These are phyloP conservation scores for Vigna nakashimae DNA, from an alignment of 306 rosid species.

Conservation along the genomic window DNA sequence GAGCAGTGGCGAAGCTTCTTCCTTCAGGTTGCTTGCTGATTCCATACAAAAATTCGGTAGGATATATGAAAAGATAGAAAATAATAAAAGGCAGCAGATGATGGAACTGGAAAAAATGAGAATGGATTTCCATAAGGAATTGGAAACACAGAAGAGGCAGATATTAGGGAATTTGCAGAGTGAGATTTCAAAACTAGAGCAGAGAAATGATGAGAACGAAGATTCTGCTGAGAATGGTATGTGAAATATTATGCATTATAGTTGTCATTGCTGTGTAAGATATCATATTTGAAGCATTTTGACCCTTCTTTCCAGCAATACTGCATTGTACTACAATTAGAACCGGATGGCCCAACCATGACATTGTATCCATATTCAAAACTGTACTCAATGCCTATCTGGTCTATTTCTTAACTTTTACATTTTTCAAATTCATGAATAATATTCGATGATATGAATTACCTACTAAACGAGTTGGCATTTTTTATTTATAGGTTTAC, in stretches of 20 bases:
- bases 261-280: slow-evolving; percentile 46
- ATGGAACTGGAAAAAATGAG: slow-evolving; percentile 88
- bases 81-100: slow-evolving; percentile 75
- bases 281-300: slow-evolving; percentile 48
- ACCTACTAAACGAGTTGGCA: slow-evolving; percentile 4
- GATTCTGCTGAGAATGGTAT: slow-evolving; percentile 63
- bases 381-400: slow-evolving; percentile 19
- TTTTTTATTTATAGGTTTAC: background rate
- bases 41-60: slow-evolving; percentile 75
- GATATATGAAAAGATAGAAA: slow-evolving; percentile 83
- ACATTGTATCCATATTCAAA: slow-evolving; percentile 28
- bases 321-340: slow-evolving; percentile 40
- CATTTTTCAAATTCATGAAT: slow-evolving; percentile 29
- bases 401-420: slow-evolving; percentile 1
- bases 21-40: slow-evolving; percentile 76
- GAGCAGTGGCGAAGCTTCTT: slow-evolving; percentile 56
- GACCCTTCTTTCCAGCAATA: slow-evolving; percentile 46
- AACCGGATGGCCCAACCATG: slow-evolving; percentile 34
- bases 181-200: slow-evolving; percentile 71
- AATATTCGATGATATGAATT: slow-evolving; percentile 3
- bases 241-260: slow-evolving; percentile 44
- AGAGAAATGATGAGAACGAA: slow-evolving; percentile 61
- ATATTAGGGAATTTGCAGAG: slow-evolving; percentile 74
- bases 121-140: slow-evolving; percentile 76
- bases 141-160: slow-evolving; percentile 78